Conservation (phyloP, 2,329 filamentous ascomycete species). For the Coleophoma eucalyptorum region DNA sequence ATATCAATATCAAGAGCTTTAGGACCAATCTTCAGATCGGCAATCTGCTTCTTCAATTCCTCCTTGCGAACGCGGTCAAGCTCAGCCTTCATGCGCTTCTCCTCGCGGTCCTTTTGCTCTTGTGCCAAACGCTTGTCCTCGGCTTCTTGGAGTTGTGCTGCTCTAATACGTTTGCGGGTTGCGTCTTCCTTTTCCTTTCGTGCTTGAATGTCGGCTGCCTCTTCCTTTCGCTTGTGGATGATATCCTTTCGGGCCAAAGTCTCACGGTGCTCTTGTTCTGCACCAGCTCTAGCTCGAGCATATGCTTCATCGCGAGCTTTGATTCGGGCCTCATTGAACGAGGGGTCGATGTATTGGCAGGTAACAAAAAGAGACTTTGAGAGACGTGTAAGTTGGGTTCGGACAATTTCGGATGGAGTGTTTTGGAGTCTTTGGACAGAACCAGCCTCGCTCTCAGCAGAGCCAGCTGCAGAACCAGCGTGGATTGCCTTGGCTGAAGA, state of each 20-base stretch:
- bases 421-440: slow-evolving; percentile 94
- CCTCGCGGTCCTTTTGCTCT: slow-evolving; percentile 88
- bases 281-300: slow-evolving; percentile 77
- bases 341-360: slow-evolving; percentile 91
- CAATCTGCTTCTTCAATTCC: slow-evolving; percentile 88
- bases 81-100: slow-evolving; percentile 80
- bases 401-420: slow-evolving; percentile 95
- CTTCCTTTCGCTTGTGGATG: slow-evolving; percentile 96
- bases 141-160: slow-evolving; percentile 84
- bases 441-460: slow-evolving; percentile 78
- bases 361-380: slow-evolving; percentile 89
- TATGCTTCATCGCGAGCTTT: slow-evolving; percentile 78
- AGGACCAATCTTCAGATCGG: slow-evolving; percentile 84
- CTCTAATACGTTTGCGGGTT: slow-evolving; percentile 78
- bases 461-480: slow-evolving; percentile 77
- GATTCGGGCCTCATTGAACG: slow-evolving; percentile 77
- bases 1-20: slow-evolving; percentile 74
- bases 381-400: slow-evolving; percentile 87
- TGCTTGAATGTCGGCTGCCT: slow-evolving; percentile 83
- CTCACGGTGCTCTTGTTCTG: slow-evolving; percentile 87
- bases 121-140: slow-evolving; percentile 87
- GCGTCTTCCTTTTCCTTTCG: slow-evolving; percentile 91
- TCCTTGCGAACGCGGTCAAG: slow-evolving; percentile 86
- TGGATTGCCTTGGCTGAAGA: slow-evolving; percentile 92
- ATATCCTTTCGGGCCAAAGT: slow-evolving; percentile 81